Evolutionary conservation across 2,329 filamentous ascomycete genomes (phyloP), one percentile per base, ranked within the genome.

Genomic region (Botrytis squamosa): DNA sequence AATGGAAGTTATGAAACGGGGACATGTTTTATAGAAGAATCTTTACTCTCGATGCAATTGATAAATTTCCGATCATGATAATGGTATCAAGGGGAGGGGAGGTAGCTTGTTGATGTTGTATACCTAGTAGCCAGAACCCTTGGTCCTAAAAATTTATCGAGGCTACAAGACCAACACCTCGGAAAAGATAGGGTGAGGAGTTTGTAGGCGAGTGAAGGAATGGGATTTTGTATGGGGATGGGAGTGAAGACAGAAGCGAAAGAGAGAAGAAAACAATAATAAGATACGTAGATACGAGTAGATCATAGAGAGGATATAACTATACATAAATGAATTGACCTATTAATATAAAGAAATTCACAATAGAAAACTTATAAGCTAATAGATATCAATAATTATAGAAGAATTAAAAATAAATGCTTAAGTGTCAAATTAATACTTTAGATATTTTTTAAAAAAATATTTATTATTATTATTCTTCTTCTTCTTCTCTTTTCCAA

Each of bases 131-230:
- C 20, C 10, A 62, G 33, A 65, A 33, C 62, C 40, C 62, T 65
- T 44, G 40, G 16, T 33, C 42, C 18, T 33, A 9, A 42, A 44
- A 20, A 42, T 29, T 22, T 2, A 44, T 44, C 42, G 38, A 29
- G 40, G 40, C 2, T 29, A 22, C 16, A 18, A 29, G 25, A 55
- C 52, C 49, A n/a, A 7, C 49, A 14, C 16, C 40, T 46, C 62
- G 62, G 62, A 33, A 65, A 65, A 46, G 62, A 46, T 65, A 65
- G 62, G 62, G 62, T 44, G 62, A 46, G 20, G 14, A 8, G 40
- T 3, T 20, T 20, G 25, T 29, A 64, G 60, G 62, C 60, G 38
- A 63, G 36, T 20, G 60, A 62, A 25, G 33, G 33, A 38, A 40
- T 62, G 33, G 60, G 22, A 62, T n/a, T 40, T 10, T 62, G 59